A percentile compares a stretch with the other conserved stretches of the same genome.
Evolutionary conservation across 176 grass and related monocot species (phyloP).

Genomic region (Raddia guianensis): DNA sequence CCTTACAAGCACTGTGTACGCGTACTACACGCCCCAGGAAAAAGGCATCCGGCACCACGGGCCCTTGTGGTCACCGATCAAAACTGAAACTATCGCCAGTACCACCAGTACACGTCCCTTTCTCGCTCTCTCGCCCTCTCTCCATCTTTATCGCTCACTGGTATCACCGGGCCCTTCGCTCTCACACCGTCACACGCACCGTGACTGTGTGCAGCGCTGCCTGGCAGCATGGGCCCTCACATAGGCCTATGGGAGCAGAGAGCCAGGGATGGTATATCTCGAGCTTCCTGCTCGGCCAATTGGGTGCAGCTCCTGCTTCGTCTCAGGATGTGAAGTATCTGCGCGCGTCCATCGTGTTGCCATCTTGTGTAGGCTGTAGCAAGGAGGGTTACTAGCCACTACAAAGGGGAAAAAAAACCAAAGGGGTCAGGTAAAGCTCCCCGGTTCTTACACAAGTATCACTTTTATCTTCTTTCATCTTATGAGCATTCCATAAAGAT

Average conservation of each 20-base stretch:
- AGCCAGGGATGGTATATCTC: not conserved
- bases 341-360: not conserved
- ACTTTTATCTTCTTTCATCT: no score
- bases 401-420: no score
- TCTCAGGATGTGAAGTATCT: not conserved
- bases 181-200: not conserved
- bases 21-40: not conserved
- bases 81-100: not conserved
- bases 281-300: conserved; percentile 1
- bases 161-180: not conserved
- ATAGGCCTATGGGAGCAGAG: not conserved
- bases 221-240: not conserved
- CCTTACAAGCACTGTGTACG: no score
- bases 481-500: no score
- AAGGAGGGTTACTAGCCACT: no score
- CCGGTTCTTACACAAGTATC: no score
- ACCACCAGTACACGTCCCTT: not conserved
- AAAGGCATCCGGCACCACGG: conserved; percentile 4
- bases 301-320: not conserved
- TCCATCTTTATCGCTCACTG: not conserved
- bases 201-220: not conserved
- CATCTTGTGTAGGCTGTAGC: not conserved
- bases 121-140: not conserved
- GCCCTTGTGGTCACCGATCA: not conserved
- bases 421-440: no score